Evolutionary conservation across 768 basidiomycete genomes (phyloP), one percentile per base, ranked within the genome.

Genomic region (Suillus fuscotomentosus): DNA sequence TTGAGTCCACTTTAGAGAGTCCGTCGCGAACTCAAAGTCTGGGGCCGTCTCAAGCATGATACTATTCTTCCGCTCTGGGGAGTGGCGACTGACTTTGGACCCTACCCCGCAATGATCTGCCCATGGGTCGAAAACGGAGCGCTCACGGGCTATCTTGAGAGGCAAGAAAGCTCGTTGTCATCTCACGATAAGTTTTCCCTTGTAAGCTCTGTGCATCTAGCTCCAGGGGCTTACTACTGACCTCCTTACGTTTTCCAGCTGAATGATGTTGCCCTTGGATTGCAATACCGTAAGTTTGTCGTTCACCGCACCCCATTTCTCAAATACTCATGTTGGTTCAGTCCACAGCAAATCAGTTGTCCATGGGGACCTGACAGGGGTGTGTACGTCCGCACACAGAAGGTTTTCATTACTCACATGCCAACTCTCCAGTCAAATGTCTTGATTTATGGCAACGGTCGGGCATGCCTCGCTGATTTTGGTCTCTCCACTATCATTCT

Each of bases 401-500:
- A 22, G 11, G 2, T 22, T n/a, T 10, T 0, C 5, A 13, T 48
- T 22, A 48, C 47, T 48, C n/a, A 47, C n/a, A 9, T 47, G 1
- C 11, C 10, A 22, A 22, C 6, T n/a, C 3, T 45, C 20, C 3
- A 65, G 65, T 65, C 65, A 39, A 65, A 63, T 45, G 50, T 66
- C 43, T 51, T 66, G 13, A 60, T 82, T 13, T 13, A 5, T 48
- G 22, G 11, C 13, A 48, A 48, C 10, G n/a, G n/a, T 13, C 47
- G 47, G n/a, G 47, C 22, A 48, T 48, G 47, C 22, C n/a, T 48
- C 11, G 47, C 47, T 48, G 47, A 48, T 48, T 48, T 82, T 63
- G 82, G 81, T 4, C 69, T 82, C 7, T 82, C 80, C 24, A 79
- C 67, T 24, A 75, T 82, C 55, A 69, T 77, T 15, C 70, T 69